phyloP scores from a whole-genome alignment of 495 filamentous ascomycete genomes.

The Penicillium herquei region DNA sequence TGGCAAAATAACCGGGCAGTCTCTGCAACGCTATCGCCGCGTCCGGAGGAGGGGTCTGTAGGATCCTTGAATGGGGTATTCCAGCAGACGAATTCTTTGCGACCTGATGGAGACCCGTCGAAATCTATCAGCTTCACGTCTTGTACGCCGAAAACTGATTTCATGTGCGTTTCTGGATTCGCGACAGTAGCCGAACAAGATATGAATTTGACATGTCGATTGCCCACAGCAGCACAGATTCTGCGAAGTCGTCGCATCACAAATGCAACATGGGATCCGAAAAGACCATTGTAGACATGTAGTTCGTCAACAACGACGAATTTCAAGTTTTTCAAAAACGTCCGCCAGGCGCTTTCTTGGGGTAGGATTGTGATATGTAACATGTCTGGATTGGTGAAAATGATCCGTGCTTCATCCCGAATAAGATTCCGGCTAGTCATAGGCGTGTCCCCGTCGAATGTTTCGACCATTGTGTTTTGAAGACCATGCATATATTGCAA shows the following conservation, averaged over 20 bases:
- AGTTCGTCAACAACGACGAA: conserved; percentile 90
- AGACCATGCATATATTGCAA: conserved; percentile 74
- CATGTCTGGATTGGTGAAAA: conserved; percentile 99
- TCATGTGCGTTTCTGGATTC: conserved; percentile 91
- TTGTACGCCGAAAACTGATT: conserved; percentile 86
- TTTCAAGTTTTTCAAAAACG: conserved; percentile 82
- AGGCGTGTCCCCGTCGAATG: conserved; percentile 93
- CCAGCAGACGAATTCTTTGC: conserved; percentile 97
- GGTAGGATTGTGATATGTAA: conserved; percentile 92
- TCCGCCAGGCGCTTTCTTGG: conserved; percentile 85
- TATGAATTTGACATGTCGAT: conserved; percentile 85
- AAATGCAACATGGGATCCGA: conserved; percentile 90
- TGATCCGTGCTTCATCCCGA: conserved; percentile 84
- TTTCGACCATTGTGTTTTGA: conserved; percentile 78
- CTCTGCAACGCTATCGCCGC: conserved; percentile 79
- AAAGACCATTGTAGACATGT: conserved; percentile 94
- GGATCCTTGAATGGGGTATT: conserved; percentile 96
- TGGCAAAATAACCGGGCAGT: conserved; percentile 88
- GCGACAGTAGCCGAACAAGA: conserved; percentile 97
- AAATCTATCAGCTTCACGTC: conserved; percentile 77
- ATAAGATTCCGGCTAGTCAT: conserved; percentile 75
- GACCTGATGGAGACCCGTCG: conserved; percentile 88
- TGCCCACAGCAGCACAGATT: conserved; percentile 90
- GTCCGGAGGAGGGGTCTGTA: conserved; percentile 77
- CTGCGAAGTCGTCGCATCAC: conserved; percentile 90